Base-by-base conservation (phyloP, 2,329 filamentous ascomycete genomes). In the Colletotrichum viniferum region DNA sequence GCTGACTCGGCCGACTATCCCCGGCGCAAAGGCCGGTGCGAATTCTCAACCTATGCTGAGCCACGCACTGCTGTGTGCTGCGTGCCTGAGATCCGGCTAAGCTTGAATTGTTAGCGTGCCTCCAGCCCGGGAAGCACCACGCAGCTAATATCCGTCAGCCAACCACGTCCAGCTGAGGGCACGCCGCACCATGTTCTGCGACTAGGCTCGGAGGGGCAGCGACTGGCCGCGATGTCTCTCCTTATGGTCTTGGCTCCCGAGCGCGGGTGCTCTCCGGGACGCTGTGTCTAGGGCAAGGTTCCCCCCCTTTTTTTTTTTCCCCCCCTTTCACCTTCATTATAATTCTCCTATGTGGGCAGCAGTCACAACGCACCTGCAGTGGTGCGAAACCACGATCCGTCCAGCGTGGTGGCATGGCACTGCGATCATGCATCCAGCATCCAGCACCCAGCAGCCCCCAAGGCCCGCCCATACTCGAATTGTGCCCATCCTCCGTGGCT, bases 61-160 rank as follows among this genome's bases (percentile, higher is more conserved):
- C 65, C 71, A 63, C 65, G 32, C 30, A 52, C 24, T 56, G 52
- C 36, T 18, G 34, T 18, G 1, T 43, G 36, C 36, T 43, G 36
- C 36, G 16, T 18, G 58, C 69, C 69, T 67, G 56, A 36, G 63
- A 60, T 63, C 69, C 64, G 58, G 69, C 69, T 68, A 69, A 73
- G 73, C 73, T 76, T 76, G 69, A 73, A 64, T 60, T 65, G 28
- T 63, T 76, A 69, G 73, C 73, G 73, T 76, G 34, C 73, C 56
- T 73, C 43, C 28, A 63, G 58, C 69, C 38, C 52, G 73, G 63
- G 32, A 68, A 43, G 13, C 36, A 72, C 32, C 62, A 56, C 62
- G 56, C 36, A 28, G 8, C n/a, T 48, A 48, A 43, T 61, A 30
- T 43, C 36, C 66, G 58, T 56, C 43, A 21, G 38, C 60, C 58